Percentiles rank a stretch among this genome's conserved stretches.
These are phyloP conservation scores for Dissoconium aciculare DNA, from an alignment of 2,329 filamentous ascomycete species.

Conservation along the genomic window DNA sequence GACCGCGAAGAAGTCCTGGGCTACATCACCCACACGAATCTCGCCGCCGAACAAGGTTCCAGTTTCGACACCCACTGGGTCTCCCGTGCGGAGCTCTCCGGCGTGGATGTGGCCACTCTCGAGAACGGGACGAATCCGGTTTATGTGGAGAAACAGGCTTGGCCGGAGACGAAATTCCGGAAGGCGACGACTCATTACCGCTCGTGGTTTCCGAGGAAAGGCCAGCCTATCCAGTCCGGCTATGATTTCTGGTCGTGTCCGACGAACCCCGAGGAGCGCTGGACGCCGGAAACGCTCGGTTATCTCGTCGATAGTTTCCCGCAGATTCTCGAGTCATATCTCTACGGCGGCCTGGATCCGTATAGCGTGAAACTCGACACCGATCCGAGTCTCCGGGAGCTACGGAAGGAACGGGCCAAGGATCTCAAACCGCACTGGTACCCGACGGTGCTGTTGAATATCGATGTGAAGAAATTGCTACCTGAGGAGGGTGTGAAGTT, in stretches of 20 bases:
- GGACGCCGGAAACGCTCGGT: slow-evolving; percentile 49
- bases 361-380: slow-evolving; percentile 18
- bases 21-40: slow-evolving; percentile 51
- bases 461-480: slow-evolving; percentile 62
- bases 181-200: slow-evolving; percentile 38
- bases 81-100: slow-evolving; percentile 15
- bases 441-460: slow-evolving; percentile 57
- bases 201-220: slow-evolving; percentile 37
- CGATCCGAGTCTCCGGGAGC: slow-evolving; percentile 7
- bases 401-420: slow-evolving; percentile 18
- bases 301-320: slow-evolving; percentile 57
- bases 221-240: slow-evolving; percentile 26
- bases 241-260: slow-evolving; percentile 56
- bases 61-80: slow-evolving; percentile 41
- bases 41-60: slow-evolving; percentile 43
- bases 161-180: slow-evolving; percentile 33
- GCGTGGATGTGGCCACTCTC: slow-evolving; percentile 27
- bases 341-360: slow-evolving; percentile 20
- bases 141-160: slow-evolving; percentile 32
- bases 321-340: slow-evolving; percentile 42
- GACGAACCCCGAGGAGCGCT: slow-evolving; percentile 42
- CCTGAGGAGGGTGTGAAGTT: slow-evolving; percentile 56
- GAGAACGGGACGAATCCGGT: slow-evolving; percentile 30
- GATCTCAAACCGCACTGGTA: slow-evolving; percentile 46
- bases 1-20: slow-evolving; percentile 44